phyloP scores from a whole-genome alignment of 2,329 filamentous ascomycete species.

The Sarocladiaceae sp. region DNA sequence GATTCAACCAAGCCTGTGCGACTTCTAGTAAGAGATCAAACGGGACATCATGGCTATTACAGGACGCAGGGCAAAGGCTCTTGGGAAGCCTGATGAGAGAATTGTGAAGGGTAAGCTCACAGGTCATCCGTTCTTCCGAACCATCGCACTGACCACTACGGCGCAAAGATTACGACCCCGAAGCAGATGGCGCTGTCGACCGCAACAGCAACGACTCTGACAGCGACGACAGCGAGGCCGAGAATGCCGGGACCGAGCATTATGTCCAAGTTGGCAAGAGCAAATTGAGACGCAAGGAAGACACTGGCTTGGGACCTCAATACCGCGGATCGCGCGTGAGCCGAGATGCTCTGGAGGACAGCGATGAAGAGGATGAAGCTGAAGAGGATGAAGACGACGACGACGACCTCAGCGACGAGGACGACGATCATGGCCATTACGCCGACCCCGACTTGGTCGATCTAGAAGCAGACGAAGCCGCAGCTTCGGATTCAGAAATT shows the following conservation, averaged over 20 bases:
- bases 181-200: slow-evolving; percentile 56
- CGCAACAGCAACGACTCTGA: slow-evolving; percentile 44
- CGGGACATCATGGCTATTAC: slow-evolving; percentile 46
- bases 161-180: slow-evolving; percentile 69
- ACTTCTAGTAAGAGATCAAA: too few species aligned
- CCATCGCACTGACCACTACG: slow-evolving; percentile 10
- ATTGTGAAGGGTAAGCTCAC: slow-evolving; percentile 50
- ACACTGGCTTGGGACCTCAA: slow-evolving; percentile 63
- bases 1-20: slow-evolving; percentile 13
- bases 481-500: slow-evolving; percentile 54
- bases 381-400: slow-evolving; percentile 37
- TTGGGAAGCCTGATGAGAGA: slow-evolving; percentile 51
- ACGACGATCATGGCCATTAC: slow-evolving; percentile 35
- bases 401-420: slow-evolving; percentile 39
- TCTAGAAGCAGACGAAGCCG: slow-evolving; percentile 42
- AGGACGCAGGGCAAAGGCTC: slow-evolving; percentile 40
- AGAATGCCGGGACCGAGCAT: slow-evolving; percentile 70
- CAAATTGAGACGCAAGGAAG: slow-evolving; percentile 70
- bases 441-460: slow-evolving; percentile 52
- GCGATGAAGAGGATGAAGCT: slow-evolving; percentile 44
- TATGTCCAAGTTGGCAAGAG: slow-evolving; percentile 80
- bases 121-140: not conserved
- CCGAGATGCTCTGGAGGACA: slow-evolving; percentile 57
- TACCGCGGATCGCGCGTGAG: slow-evolving; percentile 75
- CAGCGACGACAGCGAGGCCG: slow-evolving; percentile 32